Base-by-base conservation (phyloP, 2,329 filamentous ascomycete species). In the Fusarium miscanthi region DNA sequence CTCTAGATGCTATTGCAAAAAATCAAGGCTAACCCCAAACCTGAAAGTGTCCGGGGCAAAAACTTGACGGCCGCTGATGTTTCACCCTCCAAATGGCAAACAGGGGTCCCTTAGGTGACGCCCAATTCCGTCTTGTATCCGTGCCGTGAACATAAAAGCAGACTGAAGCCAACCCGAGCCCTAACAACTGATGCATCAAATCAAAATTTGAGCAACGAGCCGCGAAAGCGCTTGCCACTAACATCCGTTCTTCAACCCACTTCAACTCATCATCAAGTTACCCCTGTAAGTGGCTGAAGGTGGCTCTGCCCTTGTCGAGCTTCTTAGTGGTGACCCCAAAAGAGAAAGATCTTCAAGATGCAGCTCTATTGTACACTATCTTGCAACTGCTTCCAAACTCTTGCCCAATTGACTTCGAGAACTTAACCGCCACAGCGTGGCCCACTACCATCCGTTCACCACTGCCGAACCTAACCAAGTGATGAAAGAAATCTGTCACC, bases 271-370 rank as follows among this genome's bases (percentile, higher is more conserved):
- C 40, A 41, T 19, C 25, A 19, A 33, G 33, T 37, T 13, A 35
- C 35, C 60, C 56, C 37, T 57, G 33, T 38, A 56, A 42, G 53
- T 59, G 66, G 69, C 69, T 69, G 53, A 57, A 25, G 38, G 21
- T 49, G 41, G 66, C 17, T 59, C 38, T 33, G 27, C 31, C 30
- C 30, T 37, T 38, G 49, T 48, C 31, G 52, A 49, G 30, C 27
- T 56, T 33, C 17, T 25, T 21, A 14, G 31, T 53, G 23, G 42
- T 56, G 48, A 48, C 65, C 54, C 54, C 31, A 56, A 72, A 60
- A 21, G 49, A 53, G 33, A 54, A 68, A 58, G 66, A 70, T 71
- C 70, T 70, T 67, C 58, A 45, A 67, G 23, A 25, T 27, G 43
- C 23, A 45, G 51, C 33, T 59, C 49, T 59, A 65, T 59, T 49